Base-by-base conservation (phyloP, 345 rosid genomes). In the Viola odorata region DNA sequence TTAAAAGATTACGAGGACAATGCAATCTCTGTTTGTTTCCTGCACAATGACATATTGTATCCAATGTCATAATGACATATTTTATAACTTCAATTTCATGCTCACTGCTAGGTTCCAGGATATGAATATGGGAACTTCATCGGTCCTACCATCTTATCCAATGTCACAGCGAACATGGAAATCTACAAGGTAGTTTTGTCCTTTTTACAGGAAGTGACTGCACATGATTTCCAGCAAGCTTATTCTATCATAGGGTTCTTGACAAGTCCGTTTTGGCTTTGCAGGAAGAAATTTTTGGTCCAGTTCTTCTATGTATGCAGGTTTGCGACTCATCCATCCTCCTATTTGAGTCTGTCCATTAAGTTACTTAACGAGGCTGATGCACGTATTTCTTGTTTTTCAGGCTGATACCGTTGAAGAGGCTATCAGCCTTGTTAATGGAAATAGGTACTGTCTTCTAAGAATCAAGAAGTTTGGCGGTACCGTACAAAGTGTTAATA, bases 101-200 rank as follows among this genome's bases (percentile, higher is more conserved):
- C 42, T 69, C 14, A 57, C 41, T 38, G 47, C 47, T 63, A 83
- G 88, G 88, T 79, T 61, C 80, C 81, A 7, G 88, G 86, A 48
- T 83, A 79, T 41, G 86, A 81, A 68, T 64, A 67, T 37, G 88
- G 91, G 57, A 81, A 81, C 72, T 85, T 85, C 73, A 55, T 81
- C 39, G 88, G 88, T 45, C 86, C 86, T 8, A 79, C 91, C 58
- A 81, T 83, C 55, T 61, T 85, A 57, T 77, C 79, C n/a, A 75
- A 70, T 63, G 79, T 85, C 58, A 79, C 77, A 3, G 71, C 60
- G 36, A 62, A 76, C 75, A 85, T 83, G 91, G 91, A 79, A 13
- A 81, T 85, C 65, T 83, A 71, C 83, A 85, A 79, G 86, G 91
- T 79, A 65, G 50, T 16, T 50, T n/a, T 1, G 36, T 17, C 15